Conservation (phyloP, 345 rosid species). For the Hibiscus tridactylites region DNA sequence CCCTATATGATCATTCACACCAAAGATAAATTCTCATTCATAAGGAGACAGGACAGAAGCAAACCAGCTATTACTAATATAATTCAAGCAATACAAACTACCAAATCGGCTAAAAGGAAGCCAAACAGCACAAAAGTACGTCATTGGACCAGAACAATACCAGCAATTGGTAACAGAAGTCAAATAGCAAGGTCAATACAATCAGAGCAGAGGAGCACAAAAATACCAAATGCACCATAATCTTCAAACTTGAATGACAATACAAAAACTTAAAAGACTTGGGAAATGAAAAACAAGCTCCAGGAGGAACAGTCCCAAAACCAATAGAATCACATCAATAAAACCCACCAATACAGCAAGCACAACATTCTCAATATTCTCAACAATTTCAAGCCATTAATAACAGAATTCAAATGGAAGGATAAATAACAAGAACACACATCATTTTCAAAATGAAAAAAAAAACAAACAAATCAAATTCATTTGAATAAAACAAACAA, state of each 20-base stretch:
- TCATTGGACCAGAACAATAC: background rate
- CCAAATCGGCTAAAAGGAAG: background rate
- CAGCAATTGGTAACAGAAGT: background rate
- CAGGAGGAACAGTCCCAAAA: background rate
- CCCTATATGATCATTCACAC: background rate
- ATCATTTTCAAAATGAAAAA: background rate
- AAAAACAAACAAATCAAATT: slow-evolving; percentile 4
- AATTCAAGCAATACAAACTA: background rate
- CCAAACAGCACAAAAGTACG: background rate
- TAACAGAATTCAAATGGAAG: background rate
- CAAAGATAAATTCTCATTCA: background rate
- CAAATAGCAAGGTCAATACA: background rate
- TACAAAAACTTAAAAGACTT: background rate
- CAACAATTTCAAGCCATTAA: background rate
- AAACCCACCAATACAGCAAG: background rate
- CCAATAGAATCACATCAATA: background rate
- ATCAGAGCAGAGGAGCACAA: background rate
- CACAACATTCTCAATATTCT: background rate
- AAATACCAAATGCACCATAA: background rate
- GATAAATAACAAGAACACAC: background rate
- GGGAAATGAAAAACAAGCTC: background rate
- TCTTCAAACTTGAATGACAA: background rate
- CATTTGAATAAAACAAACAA: slow-evolving; percentile 11
- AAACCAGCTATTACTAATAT: background rate
- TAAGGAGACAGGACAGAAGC: background rate